Evolutionary conservation across 106 monocot genomes (phyloP), one percentile per base, ranked within the genome.

Genomic region (Platanthera guangdongensis): DNA sequence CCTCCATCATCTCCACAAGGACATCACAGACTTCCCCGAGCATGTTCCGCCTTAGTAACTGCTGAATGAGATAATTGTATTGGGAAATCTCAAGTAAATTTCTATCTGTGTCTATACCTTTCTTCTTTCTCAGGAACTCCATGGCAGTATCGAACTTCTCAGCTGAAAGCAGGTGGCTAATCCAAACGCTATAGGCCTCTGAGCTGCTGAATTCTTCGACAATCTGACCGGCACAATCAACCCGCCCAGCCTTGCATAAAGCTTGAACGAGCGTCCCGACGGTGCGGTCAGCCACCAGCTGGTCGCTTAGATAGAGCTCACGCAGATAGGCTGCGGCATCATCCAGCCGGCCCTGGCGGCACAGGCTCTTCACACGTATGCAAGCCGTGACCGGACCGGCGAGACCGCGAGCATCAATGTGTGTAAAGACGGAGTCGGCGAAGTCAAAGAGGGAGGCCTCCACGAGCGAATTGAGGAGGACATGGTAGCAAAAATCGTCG

Each of bases 1-100:
- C 84, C 55, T 93, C 89, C 53, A 87, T 85, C 96, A 96, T 91
- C 80, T 89, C 87, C 16, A 90, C 84, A 4, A 96, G 84, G 54
- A 90, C 22, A 54, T 93, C 93, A 47, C 86, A 93, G 6, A 85
- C 93, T 47, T 89, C 79, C 25, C 74, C 79, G 0, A 96, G 86
- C 21, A 57, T 52, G 81, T 89, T 93, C 65, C 83, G 70, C 12
- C 59, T 18, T 52, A 96, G 74, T 9, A 96, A 69, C 32, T 50
- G 63, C 71, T 11, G 74, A 5, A 93, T 52, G 4, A 96, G 87
- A 53, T 69, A 77, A 54, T 83, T 86, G 78, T 89, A 96, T 12
- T 80, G 77, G 65, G 57, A 21, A 9, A 55, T 79, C 13, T 85
- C 89, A 0, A 85, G 85, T 1, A 84, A 50, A 45, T 86, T 87